Evolutionary conservation across 345 rosid genomes (phyloP).

Genomic region (Triadica sebifera): DNA sequence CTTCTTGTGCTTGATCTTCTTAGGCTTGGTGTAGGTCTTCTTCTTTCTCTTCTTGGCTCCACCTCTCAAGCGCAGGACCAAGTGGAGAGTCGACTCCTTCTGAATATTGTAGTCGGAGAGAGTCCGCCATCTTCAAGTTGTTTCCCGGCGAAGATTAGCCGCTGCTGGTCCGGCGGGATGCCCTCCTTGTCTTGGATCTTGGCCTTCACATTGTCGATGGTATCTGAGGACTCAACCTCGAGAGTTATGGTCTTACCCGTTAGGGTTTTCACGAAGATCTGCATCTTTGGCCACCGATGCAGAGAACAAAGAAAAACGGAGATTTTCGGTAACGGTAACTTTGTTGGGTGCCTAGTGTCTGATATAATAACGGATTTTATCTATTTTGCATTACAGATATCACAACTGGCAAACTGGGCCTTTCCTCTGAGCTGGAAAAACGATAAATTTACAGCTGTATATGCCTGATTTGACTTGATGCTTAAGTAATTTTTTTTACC

Average conservation of each 20-base stretch:
- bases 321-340: slow-evolving; percentile 3
- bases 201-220: slow-evolving; percentile 29
- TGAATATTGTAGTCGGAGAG: slow-evolving; percentile 28
- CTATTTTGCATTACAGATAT: no score
- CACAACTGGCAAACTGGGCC: no score
- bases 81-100: slow-evolving; percentile 31
- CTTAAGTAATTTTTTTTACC: no score
- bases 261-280: slow-evolving; percentile 32
- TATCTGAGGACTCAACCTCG: slow-evolving; percentile 27
- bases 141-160: no score
- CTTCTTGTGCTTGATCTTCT: slow-evolving; percentile 33
- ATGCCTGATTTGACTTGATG: no score
- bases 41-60: slow-evolving; percentile 31
- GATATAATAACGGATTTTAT: not conserved
- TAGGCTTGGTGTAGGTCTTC: slow-evolving; percentile 33
- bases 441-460: no score
- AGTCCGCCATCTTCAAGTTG: slow-evolving; percentile 28
- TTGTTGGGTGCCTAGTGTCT: not conserved
- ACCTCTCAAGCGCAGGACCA: slow-evolving; percentile 22
- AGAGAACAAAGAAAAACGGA: not conserved
- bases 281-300: slow-evolving; percentile 19
- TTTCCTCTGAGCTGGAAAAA: no score
- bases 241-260: slow-evolving; percentile 28
- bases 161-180: slow-evolving; percentile 21
- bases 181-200: slow-evolving; percentile 34